Evolutionary conservation across 2,329 filamentous ascomycete species (phyloP).

Genomic region (Fusarium xylarioides): DNA sequence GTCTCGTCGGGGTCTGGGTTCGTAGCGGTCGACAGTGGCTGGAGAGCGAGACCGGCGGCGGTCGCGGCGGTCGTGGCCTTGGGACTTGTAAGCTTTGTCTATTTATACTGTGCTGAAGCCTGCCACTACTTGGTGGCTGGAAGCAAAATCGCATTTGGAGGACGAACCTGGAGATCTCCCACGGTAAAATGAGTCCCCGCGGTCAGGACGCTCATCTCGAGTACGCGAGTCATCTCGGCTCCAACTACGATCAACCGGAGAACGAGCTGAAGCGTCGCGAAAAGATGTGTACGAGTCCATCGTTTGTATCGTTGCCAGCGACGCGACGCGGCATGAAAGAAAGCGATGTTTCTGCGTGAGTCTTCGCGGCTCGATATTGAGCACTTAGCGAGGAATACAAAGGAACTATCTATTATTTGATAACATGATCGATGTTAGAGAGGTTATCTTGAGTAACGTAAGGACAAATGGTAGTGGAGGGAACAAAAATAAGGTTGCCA

Average conservation of each 20-base stretch:
- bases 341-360: conserved; percentile 9
- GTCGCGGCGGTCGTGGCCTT: conserved; percentile 68
- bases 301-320: conserved; percentile 19
- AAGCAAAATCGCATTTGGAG: not conserved
- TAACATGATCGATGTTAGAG: conserved; percentile 66
- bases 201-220: conserved; percentile 57
- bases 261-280: conserved; percentile 62
- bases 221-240: conserved; percentile 61
- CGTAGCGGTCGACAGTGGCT: conserved; percentile 76
- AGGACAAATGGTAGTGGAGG: conserved; percentile 36
- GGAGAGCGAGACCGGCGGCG: conserved; percentile 76
- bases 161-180: conserved; percentile 76
- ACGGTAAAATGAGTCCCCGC: conserved; percentile 70
- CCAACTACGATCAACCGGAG: conserved; percentile 64
- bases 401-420: conserved; percentile 58
- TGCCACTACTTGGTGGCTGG: not conserved
- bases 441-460: conserved; percentile 54
- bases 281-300: conserved; percentile 67
- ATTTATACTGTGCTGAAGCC: not conserved
- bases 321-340: conserved; percentile 30
- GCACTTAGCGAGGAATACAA: conserved; percentile 41
- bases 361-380: conserved; percentile 1
- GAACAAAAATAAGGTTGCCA: conserved; percentile 40
- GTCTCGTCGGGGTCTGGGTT: conserved; percentile 75
- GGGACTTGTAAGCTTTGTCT: not conserved